A percentile compares a stretch with the other conserved stretches of the same genome.
phyloP scores from a whole-genome alignment of 495 filamentous ascomycete genomes.

The Beverwykella pulmonaria region DNA sequence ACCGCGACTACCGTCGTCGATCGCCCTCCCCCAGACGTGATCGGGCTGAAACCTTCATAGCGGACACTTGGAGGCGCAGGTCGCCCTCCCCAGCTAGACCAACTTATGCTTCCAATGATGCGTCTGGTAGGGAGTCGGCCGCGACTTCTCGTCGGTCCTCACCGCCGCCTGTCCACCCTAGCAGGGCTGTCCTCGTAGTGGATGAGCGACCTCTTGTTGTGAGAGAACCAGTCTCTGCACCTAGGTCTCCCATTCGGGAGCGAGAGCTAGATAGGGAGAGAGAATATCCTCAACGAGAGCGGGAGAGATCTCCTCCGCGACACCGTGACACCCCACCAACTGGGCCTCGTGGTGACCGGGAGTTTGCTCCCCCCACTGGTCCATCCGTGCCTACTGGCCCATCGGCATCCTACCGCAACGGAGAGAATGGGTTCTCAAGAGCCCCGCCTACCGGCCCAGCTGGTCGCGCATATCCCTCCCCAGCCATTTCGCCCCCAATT shows the following conservation, averaged over 20 bases:
- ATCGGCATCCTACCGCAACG: conserved; percentile 39
- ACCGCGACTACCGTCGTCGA: conserved; percentile 39
- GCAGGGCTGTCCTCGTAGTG: conserved; percentile 37
- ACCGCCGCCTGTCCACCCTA: conserved; percentile 47
- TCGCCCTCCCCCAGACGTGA: conserved; percentile 46
- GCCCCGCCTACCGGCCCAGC: conserved; percentile 47
- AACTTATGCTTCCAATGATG: conserved; percentile 36
- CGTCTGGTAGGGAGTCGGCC: conserved; percentile 42
- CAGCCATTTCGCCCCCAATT: conserved; percentile 50
- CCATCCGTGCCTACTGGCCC: conserved; percentile 38
- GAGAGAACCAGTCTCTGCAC: conserved; percentile 30
- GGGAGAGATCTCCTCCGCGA: conserved; percentile 30
- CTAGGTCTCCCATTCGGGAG: conserved; percentile 34
- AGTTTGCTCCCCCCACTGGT: conserved; percentile 38
- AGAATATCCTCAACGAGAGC: conserved; percentile 23
- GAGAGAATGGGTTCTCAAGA: conserved; percentile 39
- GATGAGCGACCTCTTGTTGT: conserved; percentile 14
- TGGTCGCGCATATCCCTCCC: conserved; percentile 44
- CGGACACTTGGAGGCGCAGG: conserved; percentile 43
- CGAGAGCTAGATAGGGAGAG: conserved; percentile 24
- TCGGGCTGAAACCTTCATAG: conserved; percentile 40
- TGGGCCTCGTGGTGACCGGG: conserved; percentile 31
- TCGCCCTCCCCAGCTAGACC: conserved; percentile 43
- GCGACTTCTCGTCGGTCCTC: conserved; percentile 47
- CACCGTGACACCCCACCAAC: conserved; percentile 41